Percentiles rank a stretch among this genome's conserved stretches.
Conservation (phyloP, 1,139 yeast species). For the Sugiyamaella novakii region DNA sequence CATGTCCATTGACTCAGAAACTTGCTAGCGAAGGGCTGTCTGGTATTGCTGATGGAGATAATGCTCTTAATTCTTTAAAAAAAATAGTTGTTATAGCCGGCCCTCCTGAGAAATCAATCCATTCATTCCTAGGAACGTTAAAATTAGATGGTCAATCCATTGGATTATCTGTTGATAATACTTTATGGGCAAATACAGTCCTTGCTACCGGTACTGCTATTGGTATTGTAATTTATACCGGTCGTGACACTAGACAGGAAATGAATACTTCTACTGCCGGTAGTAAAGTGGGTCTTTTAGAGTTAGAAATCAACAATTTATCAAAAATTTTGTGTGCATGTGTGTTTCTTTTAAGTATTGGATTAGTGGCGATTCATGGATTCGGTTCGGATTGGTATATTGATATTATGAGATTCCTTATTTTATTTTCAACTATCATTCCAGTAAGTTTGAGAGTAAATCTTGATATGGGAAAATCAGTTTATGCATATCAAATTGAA, state of each 20-base stretch:
- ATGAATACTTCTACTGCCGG: conserved; percentile 88
- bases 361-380: conserved; percentile 78
- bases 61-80: conserved; percentile 49
- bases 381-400: conserved; percentile 81
- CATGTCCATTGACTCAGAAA: conserved; percentile 70
- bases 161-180: conserved; percentile 83
- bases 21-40: conserved; percentile 37
- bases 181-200: conserved; percentile 98
- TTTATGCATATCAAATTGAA: conserved; percentile 93
- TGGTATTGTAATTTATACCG: conserved; percentile 89
- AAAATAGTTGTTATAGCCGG: conserved; percentile 64
- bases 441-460: conserved; percentile 96
- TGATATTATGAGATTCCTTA: conserved; percentile 84
- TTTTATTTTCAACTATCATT: conserved; percentile 89
- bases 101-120: conserved; percentile 82
- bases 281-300: conserved; percentile 89
- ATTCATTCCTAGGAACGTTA: conserved; percentile 73
- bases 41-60: conserved; percentile 41
- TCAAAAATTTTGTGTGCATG: conserved; percentile 87
- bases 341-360: conserved; percentile 76
- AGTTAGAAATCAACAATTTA: conserved; percentile 82
- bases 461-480: conserved; percentile 91
- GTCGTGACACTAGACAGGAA: conserved; percentile 89
- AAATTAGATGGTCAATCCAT: conserved; percentile 56
- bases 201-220: conserved; percentile 90